phyloP scores from a whole-genome alignment of 169 alveolate species.

The Theileria orientalis region DNA sequence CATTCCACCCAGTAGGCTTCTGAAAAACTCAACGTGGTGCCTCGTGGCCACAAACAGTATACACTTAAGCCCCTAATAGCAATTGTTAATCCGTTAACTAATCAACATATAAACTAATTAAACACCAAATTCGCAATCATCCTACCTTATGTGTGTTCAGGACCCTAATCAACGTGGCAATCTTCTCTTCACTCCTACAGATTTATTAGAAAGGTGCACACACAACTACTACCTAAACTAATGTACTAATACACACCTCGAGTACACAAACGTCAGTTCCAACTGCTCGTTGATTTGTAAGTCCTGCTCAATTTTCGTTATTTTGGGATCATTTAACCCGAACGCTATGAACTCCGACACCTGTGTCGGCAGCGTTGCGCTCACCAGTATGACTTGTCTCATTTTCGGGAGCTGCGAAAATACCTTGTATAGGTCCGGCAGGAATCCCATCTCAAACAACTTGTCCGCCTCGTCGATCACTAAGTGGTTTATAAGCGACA shows the following conservation, averaged over 20 bases:
- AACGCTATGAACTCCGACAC: slow-evolving; percentile 87
- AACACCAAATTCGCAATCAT: no score
- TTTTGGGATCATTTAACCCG: slow-evolving; percentile 87
- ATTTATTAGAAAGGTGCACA: background rate
- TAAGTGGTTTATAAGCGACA: slow-evolving; percentile 82
- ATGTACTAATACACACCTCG: slow-evolving; percentile 10
- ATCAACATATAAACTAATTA: background rate
- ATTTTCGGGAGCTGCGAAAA: slow-evolving; percentile 79
- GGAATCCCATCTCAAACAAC: slow-evolving; percentile 91
- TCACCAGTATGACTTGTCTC: slow-evolving; percentile 86
- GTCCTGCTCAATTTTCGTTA: slow-evolving; percentile 63
- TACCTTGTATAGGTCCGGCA: slow-evolving; percentile 77
- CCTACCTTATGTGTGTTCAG: slow-evolving; percentile 21
- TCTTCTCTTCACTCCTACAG: slow-evolving; percentile 53
- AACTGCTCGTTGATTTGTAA: slow-evolving; percentile 61
- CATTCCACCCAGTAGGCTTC: slow-evolving; percentile 25
- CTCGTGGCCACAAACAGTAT: slow-evolving; percentile 61
- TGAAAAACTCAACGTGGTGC: slow-evolving; percentile 66
- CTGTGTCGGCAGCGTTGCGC: slow-evolving; percentile 94
- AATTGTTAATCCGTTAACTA: background rate
- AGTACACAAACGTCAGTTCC: slow-evolving; percentile 37
- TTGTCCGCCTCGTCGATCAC: slow-evolving; percentile 96
- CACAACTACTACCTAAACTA: background rate
- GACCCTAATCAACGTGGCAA: slow-evolving; percentile 33
- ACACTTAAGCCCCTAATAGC: slow-evolving; percentile 16